These are phyloP conservation scores for Kazachstania kunashirensis DNA, from an alignment of 805 yeast species.

Conservation along the genomic window DNA sequence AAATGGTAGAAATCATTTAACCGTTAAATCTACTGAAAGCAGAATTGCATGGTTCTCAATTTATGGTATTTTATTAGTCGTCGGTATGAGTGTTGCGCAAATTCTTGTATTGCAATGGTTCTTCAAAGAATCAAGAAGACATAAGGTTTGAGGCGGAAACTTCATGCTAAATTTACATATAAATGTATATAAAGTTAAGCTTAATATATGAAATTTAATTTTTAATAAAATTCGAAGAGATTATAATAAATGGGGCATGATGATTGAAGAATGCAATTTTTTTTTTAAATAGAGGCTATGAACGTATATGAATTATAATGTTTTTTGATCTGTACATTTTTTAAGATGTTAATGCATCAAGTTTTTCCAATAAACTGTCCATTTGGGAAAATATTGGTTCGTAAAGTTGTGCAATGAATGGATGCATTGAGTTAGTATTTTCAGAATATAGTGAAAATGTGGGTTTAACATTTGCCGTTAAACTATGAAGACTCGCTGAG, in stretches of 20 bases:
- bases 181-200: neutral
- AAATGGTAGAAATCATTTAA: conserved; percentile 79
- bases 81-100: conserved; percentile 62
- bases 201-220: no score
- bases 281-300: no score
- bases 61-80: conserved; percentile 53
- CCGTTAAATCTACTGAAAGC: conserved; percentile 55
- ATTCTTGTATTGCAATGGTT: conserved; percentile 57
- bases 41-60: conserved; percentile 59
- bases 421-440: no score
- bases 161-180: neutral
- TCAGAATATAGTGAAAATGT: no score
- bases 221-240: no score
- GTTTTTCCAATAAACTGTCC: neutral
- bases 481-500: no score
- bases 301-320: no score
- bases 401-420: neutral
- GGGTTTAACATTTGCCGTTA: no score
- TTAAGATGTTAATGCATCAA: no score
- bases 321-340: no score
- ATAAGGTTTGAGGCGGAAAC: conserved; percentile 37
- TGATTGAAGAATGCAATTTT: no score
- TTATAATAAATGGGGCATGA: no score
- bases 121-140: conserved; percentile 64
- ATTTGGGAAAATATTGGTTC: neutral